These are phyloP conservation scores for Calonectria pteridis DNA, from an alignment of 2,329 filamentous ascomycete genomes.

Conservation along the genomic window DNA sequence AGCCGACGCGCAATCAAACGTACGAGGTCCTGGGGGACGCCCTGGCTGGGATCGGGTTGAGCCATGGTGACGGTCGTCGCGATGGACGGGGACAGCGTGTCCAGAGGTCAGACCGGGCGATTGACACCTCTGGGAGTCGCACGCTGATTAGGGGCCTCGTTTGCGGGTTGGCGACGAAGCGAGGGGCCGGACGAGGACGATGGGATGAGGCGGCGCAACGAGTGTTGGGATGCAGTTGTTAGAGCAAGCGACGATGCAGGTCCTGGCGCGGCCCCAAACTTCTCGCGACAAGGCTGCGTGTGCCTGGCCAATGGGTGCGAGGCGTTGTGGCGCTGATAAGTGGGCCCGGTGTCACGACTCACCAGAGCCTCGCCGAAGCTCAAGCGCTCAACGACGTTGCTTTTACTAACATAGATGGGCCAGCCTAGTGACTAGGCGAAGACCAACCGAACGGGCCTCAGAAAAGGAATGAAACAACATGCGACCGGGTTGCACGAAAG, in stretches of 20 bases:
- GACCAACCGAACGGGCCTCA: not conserved
- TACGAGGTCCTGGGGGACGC: conserved; percentile 58
- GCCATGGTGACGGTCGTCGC: conserved; percentile 51
- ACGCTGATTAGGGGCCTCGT: conserved; percentile 1
- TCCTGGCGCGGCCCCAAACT: conserved; percentile 50
- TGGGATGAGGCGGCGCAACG: conserved; percentile 40
- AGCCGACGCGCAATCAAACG: conserved; percentile 31
- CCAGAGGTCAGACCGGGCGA: conserved; percentile 33
- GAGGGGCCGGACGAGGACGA: conserved; percentile 25
- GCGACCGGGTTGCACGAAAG: not conserved
- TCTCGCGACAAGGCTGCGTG: conserved; percentile 53
- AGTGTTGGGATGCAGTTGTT: conserved; percentile 38
- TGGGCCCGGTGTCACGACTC: conserved; percentile 34
- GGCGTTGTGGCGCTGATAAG: conserved; percentile 9
- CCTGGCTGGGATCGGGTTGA: conserved; percentile 57
- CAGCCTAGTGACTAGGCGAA: not conserved
- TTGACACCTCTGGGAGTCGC: conserved; percentile 28
- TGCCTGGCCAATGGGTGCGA: conserved; percentile 43
- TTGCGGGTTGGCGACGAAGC: conserved; percentile 9
- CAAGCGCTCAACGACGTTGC: not conserved
- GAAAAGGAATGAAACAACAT: not conserved
- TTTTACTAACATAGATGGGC: not conserved
- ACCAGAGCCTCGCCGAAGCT: conserved; percentile 6
- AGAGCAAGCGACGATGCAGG: conserved; percentile 31
- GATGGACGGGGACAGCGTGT: conserved; percentile 29